Evolutionary conservation across 305 asterid genomes (phyloP).

Genomic region (Withania somnifera): DNA sequence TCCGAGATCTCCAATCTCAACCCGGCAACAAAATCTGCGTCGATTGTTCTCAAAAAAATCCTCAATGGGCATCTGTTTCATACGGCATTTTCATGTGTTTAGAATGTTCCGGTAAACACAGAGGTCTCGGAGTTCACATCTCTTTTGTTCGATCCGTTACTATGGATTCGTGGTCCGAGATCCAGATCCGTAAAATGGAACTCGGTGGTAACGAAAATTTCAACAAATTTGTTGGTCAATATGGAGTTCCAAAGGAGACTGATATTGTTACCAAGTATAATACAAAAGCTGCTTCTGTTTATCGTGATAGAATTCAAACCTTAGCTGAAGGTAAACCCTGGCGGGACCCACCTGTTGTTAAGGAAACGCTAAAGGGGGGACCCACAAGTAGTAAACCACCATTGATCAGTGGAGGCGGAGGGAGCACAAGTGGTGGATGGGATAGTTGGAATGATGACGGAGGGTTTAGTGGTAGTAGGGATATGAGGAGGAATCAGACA

Average conservation of each 20-base stretch:
- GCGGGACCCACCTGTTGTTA: slow-evolving; percentile 71
- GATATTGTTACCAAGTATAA: slow-evolving; percentile 74
- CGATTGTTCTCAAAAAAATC: slow-evolving; percentile 80
- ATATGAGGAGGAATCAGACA: slow-evolving; percentile 59
- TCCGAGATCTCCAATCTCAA: slow-evolving; percentile 84
- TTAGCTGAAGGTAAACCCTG: slow-evolving; percentile 82
- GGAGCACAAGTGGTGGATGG: slow-evolving; percentile 42
- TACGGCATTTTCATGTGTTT: slow-evolving; percentile 88
- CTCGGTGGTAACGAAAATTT: slow-evolving; percentile 71
- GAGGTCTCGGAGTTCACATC: slow-evolving; percentile 90
- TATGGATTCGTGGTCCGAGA: slow-evolving; percentile 97
- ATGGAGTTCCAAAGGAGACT: slow-evolving; percentile 66
- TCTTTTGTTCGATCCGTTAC: slow-evolving; percentile 95
- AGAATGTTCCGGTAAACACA: slow-evolving; percentile 93
- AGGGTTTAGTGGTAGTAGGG: slow-evolving; percentile 25
- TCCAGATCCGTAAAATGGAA: slow-evolving; percentile 86
- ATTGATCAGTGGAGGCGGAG: slow-evolving; percentile 18
- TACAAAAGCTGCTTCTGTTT: slow-evolving; percentile 65
- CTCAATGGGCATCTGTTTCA: slow-evolving; percentile 94
- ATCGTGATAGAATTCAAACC: slow-evolving; percentile 70
- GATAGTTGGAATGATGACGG: slow-evolving; percentile 82
- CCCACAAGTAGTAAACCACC: slow-evolving; percentile 38
- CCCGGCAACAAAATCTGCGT: slow-evolving; percentile 81
- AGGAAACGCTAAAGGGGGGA: slow-evolving; percentile 29
- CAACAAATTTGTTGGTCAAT: slow-evolving; percentile 46